phyloP scores from a whole-genome alignment of 805 yeast species.

The Teunomyces atbi region DNA sequence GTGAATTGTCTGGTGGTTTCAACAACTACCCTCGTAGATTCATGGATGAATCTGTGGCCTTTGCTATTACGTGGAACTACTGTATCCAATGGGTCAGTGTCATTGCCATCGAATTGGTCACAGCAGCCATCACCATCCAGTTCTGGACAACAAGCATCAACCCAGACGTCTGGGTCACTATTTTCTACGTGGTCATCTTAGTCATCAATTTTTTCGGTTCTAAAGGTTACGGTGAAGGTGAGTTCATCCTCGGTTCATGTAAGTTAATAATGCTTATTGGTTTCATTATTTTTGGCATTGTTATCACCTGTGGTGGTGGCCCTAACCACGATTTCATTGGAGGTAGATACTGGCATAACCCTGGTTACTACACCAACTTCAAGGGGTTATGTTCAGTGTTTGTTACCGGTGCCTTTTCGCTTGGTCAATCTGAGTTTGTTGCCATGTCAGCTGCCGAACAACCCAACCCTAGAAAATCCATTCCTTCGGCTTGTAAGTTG shows the following conservation, averaged over 20 bases:
- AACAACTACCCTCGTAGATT: slow-evolving; percentile 54
- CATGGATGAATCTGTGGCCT: slow-evolving; percentile 56
- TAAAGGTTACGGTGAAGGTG: slow-evolving; percentile 47
- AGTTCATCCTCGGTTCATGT: slow-evolving; percentile 36
- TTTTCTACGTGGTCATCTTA: slow-evolving; percentile 48
- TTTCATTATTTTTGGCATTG: slow-evolving; percentile 40
- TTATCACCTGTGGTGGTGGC: slow-evolving; percentile 36
- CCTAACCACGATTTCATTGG: slow-evolving; percentile 31
- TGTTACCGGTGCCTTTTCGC: slow-evolving; percentile 40
- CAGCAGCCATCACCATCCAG: slow-evolving; percentile 60
- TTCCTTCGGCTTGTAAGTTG: slow-evolving; percentile 41
- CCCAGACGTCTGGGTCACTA: slow-evolving; percentile 56
- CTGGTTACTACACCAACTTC: slow-evolving; percentile 37
- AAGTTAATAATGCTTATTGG: slow-evolving; percentile 39
- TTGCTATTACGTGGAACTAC: slow-evolving; percentile 63
- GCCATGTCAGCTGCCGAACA: slow-evolving; percentile 40
- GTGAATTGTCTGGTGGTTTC: slow-evolving; percentile 60
- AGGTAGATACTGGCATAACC: slow-evolving; percentile 42
- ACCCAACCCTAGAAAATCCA: slow-evolving; percentile 36
- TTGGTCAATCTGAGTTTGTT: slow-evolving; percentile 42
- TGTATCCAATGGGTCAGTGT: slow-evolving; percentile 63
- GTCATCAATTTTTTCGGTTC: slow-evolving; percentile 47
- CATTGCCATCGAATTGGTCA: slow-evolving; percentile 61
- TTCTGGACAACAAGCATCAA: slow-evolving; percentile 54
- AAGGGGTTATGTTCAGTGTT: slow-evolving; percentile 41